A percentile compares a stretch with the other conserved stretches of the same genome.
Conservation (phyloP, 257 asterid genomes). For the Solanum rostratum region DNA sequence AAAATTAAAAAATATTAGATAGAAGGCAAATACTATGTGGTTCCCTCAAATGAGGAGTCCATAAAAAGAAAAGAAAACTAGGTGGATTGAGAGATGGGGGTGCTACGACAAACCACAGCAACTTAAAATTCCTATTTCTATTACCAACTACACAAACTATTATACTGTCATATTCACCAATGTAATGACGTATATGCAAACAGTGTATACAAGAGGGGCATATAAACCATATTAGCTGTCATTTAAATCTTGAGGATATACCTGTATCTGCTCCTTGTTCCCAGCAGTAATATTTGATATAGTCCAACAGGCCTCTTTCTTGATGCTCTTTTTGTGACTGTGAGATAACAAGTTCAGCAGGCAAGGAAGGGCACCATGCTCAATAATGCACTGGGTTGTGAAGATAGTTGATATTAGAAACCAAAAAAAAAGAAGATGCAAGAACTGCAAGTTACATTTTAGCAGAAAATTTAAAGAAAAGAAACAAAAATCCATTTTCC, state of each 20-base stretch:
- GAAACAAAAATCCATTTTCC: background rate
- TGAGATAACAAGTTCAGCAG: constrained; percentile 66
- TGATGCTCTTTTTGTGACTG: constrained; percentile 87
- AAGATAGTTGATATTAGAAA: background rate
- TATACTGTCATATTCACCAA: background rate
- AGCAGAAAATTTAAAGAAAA: background rate
- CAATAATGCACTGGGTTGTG: constrained; percentile 49
- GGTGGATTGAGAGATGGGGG: background rate
- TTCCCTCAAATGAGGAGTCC: too few relatives aligned
- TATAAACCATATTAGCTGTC: background rate
- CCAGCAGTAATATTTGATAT: constrained; percentile 94
- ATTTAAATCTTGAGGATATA: background rate
- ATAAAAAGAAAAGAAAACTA: background rate
- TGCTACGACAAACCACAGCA: background rate
- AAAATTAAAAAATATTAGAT: background rate
- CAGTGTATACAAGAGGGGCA: background rate
- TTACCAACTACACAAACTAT: background rate
- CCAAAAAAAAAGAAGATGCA: background rate
- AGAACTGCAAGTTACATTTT: background rate
- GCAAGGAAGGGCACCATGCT: constrained; percentile 69
- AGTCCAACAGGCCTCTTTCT: constrained; percentile 97
- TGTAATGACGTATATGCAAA: too few relatives aligned
- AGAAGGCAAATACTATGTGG: background rate
- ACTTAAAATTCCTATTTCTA: background rate
- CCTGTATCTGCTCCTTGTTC: constrained; percentile 82